Base-by-base conservation (phyloP, 352 stramenopile species). In the Phytophthora pisi region DNA sequence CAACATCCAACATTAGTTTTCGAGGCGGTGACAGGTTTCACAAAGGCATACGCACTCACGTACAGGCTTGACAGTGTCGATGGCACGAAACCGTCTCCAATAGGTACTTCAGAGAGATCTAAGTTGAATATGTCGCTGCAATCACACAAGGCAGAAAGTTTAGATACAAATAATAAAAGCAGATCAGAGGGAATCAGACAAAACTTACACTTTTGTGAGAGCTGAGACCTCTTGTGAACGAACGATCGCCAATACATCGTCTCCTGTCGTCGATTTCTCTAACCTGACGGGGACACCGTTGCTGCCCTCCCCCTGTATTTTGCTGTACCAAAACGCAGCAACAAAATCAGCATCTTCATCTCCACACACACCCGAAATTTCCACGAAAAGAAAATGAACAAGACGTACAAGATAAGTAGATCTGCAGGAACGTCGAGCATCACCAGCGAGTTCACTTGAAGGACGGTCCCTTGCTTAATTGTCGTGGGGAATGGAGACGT, bases 81-180 rank as follows among this genome's bases (percentile, higher is more conserved):
- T 18, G 74, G 74, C 23, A 82, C 50, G 43, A 78, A 82, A 16
- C 51, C 68, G 40, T 54, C 18, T 18, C 23, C 61, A 18, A 82
- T 69, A 3, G 57, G 23, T 30, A 78, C 42, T n/a, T 56, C 31
- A 49, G 24, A 70, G 23, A 82, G 63, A 30, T 82, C 74, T 18
- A 82, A 30, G 46, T 82, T 82, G 30, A 57, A 68, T 13, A 82
- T 34, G 28, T 79, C 71, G 36, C 74, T 82, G 46, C 13, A 16
- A 38, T 5, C 64, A 36, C 20, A 64, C 2, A 42, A 40, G 9
- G 38, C 45, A 63, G 28, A 31, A 50, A 50, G 4, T 18, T 54
- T 26, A 8, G 10, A 28, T 42, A 18, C 28, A 45, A 11, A 7
- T 8, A 11, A 26, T 43, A 4, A 9, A 56, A 42, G 42, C 6